Percentiles rank a stretch among this genome's conserved stretches.
Evolutionary conservation across 805 yeast genomes (phyloP).

Genomic region (Groenewaldozyma salmanticensis): DNA sequence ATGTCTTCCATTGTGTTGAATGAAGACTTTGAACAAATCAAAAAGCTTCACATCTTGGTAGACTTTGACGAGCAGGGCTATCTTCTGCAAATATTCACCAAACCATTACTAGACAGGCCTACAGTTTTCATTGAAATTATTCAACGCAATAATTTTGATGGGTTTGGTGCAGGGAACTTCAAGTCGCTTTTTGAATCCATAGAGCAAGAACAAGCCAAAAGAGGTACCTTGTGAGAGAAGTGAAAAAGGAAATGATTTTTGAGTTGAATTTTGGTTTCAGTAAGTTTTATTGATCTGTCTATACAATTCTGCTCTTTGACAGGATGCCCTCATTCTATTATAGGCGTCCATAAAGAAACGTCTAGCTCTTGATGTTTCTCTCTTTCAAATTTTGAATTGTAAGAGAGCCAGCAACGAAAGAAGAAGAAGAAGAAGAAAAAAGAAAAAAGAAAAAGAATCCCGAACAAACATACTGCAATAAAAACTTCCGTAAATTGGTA

Average conservation of each 20-base stretch:
- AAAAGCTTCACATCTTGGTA: constrained; percentile 45
- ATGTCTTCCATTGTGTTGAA: constrained; percentile 35
- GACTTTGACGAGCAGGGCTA: constrained; percentile 76
- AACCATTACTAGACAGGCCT: constrained; percentile 69
- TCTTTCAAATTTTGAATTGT: too few species aligned
- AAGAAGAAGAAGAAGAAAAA: too few species aligned
- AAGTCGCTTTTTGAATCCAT: constrained; percentile 71
- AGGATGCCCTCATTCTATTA: too few species aligned
- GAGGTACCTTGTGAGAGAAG: constrained; percentile 44
- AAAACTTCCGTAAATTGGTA: too few species aligned
- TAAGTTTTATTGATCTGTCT: too few species aligned
- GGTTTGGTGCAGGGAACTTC: constrained; percentile 87
- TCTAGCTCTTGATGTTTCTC: too few species aligned
- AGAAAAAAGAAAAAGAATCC: too few species aligned
- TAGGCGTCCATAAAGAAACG: too few species aligned
- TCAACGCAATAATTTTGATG: constrained; percentile 69
- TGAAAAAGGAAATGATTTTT: constrained; percentile 2
- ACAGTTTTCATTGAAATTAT: constrained; percentile 75
- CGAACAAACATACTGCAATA: too few species aligned
- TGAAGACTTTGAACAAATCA: constrained; percentile 44
- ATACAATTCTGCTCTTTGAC: too few species aligned
- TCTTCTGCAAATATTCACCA: constrained; percentile 68
- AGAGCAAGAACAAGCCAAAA: constrained; percentile 60
- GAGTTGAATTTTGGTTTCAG: too few species aligned
- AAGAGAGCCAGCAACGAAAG: too few species aligned